Conservation (phyloP, 495 filamentous ascomycete genomes). For the Hypoxylon intermedium region DNA sequence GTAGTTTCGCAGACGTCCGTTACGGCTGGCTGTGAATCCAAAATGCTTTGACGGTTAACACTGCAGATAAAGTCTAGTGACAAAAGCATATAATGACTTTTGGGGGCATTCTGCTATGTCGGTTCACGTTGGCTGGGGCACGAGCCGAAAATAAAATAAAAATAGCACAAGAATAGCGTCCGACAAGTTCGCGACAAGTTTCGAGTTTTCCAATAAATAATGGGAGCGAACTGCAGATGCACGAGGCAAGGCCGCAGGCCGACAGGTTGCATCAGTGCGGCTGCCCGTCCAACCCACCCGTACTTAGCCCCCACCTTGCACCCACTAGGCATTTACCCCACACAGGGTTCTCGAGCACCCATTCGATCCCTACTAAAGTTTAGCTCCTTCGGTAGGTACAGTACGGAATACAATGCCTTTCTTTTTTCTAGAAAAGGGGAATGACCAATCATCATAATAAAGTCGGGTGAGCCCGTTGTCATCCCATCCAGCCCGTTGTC, state of each 20-base stretch:
- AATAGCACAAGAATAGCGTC: slow-evolving; percentile 20
- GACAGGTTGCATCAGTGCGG: slow-evolving; percentile 33
- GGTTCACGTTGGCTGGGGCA: background rate
- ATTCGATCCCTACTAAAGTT: slow-evolving; percentile 11
- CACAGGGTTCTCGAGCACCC: slow-evolving; percentile 5
- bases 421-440: slow-evolving; percentile 1
- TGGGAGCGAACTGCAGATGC: slow-evolving; percentile 23
- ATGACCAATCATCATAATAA: slow-evolving; percentile 10
- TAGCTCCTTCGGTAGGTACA: background rate
- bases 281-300: slow-evolving; percentile 19
- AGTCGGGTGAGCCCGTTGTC: background rate
- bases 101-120: background rate
- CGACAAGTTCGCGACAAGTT: too few species aligned
- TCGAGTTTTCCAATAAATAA: slow-evolving; percentile 19
- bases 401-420: background rate
- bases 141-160: background rate
- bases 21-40: slow-evolving; percentile 23
- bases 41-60: slow-evolving; percentile 4
- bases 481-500: slow-evolving; percentile 1
- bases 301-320: slow-evolving; percentile 20
- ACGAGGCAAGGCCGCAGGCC: slow-evolving; percentile 10
- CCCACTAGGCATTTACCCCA: slow-evolving; percentile 13
- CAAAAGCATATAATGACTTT: background rate
- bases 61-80: background rate
- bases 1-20: slow-evolving; percentile 21